These are phyloP conservation scores for Lepiota venenata DNA, from an alignment of 768 basidiomycete species.

Conservation along the genomic window DNA sequence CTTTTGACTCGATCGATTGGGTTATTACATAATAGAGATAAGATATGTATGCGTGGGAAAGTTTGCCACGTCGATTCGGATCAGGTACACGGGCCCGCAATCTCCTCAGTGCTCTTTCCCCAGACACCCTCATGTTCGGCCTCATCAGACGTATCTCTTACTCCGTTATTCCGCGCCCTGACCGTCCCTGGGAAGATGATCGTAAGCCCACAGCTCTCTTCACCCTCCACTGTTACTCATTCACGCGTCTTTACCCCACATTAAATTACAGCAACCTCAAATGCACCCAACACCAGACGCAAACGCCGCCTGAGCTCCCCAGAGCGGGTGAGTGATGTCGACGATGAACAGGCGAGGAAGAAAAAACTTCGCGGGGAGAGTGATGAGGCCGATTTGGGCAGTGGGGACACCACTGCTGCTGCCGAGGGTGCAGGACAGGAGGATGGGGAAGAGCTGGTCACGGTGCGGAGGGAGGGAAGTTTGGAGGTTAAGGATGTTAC, in stretches of 20 bases:
- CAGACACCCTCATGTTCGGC: slow-evolving; percentile 49
- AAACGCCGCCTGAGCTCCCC: slow-evolving; percentile 62
- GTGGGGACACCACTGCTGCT: slow-evolving; percentile 18
- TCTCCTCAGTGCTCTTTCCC: background rate
- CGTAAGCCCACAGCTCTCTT: slow-evolving; percentile 39
- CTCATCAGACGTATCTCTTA: slow-evolving; percentile 70
- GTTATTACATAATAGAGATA: background rate
- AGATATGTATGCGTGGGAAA: background rate
- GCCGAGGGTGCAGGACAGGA: slow-evolving; percentile 14
- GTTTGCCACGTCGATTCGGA: slow-evolving; percentile 10
- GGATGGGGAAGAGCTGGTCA: slow-evolving; percentile 18
- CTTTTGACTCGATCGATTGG: slow-evolving; percentile 8
- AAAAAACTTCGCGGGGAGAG: slow-evolving; percentile 45
- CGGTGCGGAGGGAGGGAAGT: slow-evolving; percentile 8
- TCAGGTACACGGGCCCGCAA: slow-evolving; percentile 6
- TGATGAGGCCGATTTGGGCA: slow-evolving; percentile 20
- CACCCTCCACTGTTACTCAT: slow-evolving; percentile 8
- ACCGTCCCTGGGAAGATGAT: slow-evolving; percentile 77
- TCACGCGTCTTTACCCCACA: background rate
- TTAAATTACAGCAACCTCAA: slow-evolving; percentile 59
- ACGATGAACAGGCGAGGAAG: slow-evolving; percentile 35
- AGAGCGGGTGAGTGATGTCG: slow-evolving; percentile 38
- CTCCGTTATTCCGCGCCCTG: slow-evolving; percentile 65
- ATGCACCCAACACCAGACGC: slow-evolving; percentile 62
- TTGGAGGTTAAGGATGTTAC: slow-evolving; percentile 35